A percentile compares a stretch with the other conserved stretches of the same genome.
phyloP scores from a whole-genome alignment of 345 rosid genomes.

The Citrus trifoliata region DNA sequence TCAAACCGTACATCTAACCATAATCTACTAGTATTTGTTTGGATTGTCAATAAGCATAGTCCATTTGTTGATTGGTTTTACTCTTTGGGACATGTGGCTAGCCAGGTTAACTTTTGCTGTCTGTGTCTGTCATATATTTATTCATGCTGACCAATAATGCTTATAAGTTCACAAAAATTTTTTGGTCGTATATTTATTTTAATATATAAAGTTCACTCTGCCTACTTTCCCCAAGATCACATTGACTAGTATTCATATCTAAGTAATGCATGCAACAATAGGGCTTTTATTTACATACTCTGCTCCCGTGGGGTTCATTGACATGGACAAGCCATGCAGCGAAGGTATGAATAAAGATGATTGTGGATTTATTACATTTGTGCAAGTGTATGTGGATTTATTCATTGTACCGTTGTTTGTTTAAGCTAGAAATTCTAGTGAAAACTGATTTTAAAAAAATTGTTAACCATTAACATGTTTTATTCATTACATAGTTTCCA shows the following conservation, averaged over 20 bases:
- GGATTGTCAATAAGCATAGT: not conserved
- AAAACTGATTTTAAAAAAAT: not conserved
- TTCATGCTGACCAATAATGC: not conserved
- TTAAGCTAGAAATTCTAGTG: not conserved
- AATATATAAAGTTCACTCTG: not conserved
- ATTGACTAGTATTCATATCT: not conserved
- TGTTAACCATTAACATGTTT: not conserved
- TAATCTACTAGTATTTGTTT: not conserved
- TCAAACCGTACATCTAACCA: not conserved
- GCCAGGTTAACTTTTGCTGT: not conserved
- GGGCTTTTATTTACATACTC: not conserved
- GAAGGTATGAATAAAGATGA: not conserved
- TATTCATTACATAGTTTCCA: conserved; percentile 37
- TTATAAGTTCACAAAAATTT: not conserved
- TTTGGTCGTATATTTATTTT: not conserved
- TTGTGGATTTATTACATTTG: not conserved
- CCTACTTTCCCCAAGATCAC: not conserved
- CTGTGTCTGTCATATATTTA: not conserved
- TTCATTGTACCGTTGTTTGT: not conserved
- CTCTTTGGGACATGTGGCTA: not conserved
- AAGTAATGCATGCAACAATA: not conserved
- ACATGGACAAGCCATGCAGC: not conserved
- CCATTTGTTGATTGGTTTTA: not conserved
- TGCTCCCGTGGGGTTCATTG: not conserved
- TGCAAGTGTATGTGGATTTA: not conserved